A percentile compares a stretch with the other conserved stretches of the same genome.
phyloP scores from a whole-genome alignment of 768 basidiomycete genomes.

The Phanerochaete sordida region DNA sequence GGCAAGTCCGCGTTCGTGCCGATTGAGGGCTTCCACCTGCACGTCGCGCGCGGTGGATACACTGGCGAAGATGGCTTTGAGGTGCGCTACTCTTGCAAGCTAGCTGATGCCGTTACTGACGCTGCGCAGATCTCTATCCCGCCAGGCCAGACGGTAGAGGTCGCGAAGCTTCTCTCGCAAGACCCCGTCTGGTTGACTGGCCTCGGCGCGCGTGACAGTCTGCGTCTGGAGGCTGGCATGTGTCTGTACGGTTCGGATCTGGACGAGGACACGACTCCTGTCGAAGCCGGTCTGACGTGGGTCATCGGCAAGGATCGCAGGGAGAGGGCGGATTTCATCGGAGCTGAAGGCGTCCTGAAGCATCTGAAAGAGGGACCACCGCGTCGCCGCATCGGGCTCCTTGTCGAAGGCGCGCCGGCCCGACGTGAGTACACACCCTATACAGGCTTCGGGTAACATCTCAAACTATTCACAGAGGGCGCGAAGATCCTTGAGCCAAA shows the following conservation, averaged over 20 bases:
- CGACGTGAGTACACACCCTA: constrained; percentile 49
- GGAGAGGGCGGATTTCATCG: constrained; percentile 71
- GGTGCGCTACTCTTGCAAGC: constrained; percentile 34
- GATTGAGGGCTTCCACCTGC: constrained; percentile 73
- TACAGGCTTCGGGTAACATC: constrained; percentile 1
- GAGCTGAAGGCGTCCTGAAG: constrained; percentile 64
- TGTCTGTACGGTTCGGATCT: constrained; percentile 95
- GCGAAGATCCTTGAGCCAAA: constrained; percentile 65
- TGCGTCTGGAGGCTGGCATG: constrained; percentile 96
- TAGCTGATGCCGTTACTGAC: not conserved
- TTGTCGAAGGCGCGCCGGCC: constrained; percentile 83
- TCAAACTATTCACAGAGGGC: constrained; percentile 60
- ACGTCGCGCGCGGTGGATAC: constrained; percentile 93
- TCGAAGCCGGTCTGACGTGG: constrained; percentile 92
- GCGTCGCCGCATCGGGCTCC: constrained; percentile 74
- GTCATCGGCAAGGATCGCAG: constrained; percentile 89
- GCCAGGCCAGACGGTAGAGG: constrained; percentile 66
- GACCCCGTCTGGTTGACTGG: constrained; percentile 80
- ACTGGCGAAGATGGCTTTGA: constrained; percentile 99
- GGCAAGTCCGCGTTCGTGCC: constrained; percentile 80
- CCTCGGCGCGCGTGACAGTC: constrained; percentile 87
- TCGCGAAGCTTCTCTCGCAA: constrained; percentile 60
- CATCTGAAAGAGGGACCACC: constrained; percentile 80
- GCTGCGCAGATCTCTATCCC: constrained; percentile 78
- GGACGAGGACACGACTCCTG: constrained; percentile 79